Base-by-base conservation (phyloP, 2,329 filamentous ascomycete species). In the Fusarium sp. region DNA sequence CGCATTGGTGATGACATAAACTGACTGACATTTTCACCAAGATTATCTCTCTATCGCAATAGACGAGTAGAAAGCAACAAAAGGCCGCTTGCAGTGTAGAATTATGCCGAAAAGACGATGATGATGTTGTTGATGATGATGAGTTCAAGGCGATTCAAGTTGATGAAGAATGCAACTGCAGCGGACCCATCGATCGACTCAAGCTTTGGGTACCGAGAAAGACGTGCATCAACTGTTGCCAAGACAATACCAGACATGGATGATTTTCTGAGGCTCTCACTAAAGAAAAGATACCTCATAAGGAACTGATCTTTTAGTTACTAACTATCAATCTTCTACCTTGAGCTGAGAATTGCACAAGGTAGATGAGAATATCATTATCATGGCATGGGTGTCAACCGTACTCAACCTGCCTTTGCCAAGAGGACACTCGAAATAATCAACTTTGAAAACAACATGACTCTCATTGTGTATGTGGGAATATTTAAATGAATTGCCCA, bases 151-250 rank as follows among this genome's bases (percentile, higher is more conserved):
- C 22, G 46, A 45, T 52, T 3, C 22, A 22, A 51, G 34, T 51
- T 45, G 48, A 44, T 46, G 43, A 8, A 50, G 50, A 36, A 59
- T 46, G 40, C 32, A 48, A 59, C 28, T 43, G 13, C 31, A 46
- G 53, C 43, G 53, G 54, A 41, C 13, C 34, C 31, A 43, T 29
- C 13, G 11, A 41, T 49, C 32, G 19, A 19, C 19, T 34, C 26
- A 34, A 7, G 12, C 46, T 38, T 64, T 64, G 60, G 53, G 48
- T 43, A 45, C 38, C 39, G 15, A 63, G 28, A 31, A 56, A 54
- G 60, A 51, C 60, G 60, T 64, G 49, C 49, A 64, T 64, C 32
- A 11, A 34, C 28, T 19, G 36, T 41, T 52, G 55, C 55, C 60
- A 60, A 64, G 60, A 13, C 24, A 45, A 19, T 15, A 38, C 12